Evolutionary conservation across 345 rosid species (phyloP), one percentile per base, ranked within the genome.

Genomic region (Turnera subulata): DNA sequence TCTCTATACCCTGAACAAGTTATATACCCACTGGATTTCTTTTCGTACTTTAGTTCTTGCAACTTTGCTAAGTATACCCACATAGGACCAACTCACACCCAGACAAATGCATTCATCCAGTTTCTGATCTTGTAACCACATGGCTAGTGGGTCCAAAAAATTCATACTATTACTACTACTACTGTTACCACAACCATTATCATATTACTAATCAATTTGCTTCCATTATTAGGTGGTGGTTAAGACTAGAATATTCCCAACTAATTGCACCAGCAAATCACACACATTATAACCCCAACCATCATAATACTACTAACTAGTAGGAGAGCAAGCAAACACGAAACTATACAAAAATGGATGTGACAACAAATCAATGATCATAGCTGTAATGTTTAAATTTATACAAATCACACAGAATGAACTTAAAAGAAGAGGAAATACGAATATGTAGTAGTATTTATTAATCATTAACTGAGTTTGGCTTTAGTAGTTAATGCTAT

Each of bases 131-230:
- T 4, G 11, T 19, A 48, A 25, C 42, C 62, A 70, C 69, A 33
- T 48, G 54, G 24, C 8, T 2, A 24, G 58, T 59, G 54, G 66
- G 65, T 20, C 66, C 46, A 49, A n/a, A n/a, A n/a, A n/a, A n/a
- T n/a, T 29, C 35, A 29, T 8, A 3, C 4, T 3, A 29, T 29
- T 29, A 29, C 35, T 23, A 16, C 19, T 20, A 17, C 18, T 23
- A 38, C n/a, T n/a, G n/a, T n/a, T n/a, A n/a, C n/a, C n/a, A n/a
- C n/a, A n/a, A n/a, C n/a, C n/a, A n/a, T n/a, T n/a, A n/a, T n/a
- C n/a, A n/a, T n/a, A n/a, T n/a, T n/a, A n/a, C n/a, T n/a, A n/a
- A n/a, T n/a, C 16, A 46, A 22, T 43, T 19, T 51, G 13, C 52
- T 13, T 52, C 44, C 23, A 12, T 22, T 53, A 25, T 55, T 22